Conservation (phyloP, 2,329 filamentous ascomycete genomes). For the Cladosporium phlei region DNA sequence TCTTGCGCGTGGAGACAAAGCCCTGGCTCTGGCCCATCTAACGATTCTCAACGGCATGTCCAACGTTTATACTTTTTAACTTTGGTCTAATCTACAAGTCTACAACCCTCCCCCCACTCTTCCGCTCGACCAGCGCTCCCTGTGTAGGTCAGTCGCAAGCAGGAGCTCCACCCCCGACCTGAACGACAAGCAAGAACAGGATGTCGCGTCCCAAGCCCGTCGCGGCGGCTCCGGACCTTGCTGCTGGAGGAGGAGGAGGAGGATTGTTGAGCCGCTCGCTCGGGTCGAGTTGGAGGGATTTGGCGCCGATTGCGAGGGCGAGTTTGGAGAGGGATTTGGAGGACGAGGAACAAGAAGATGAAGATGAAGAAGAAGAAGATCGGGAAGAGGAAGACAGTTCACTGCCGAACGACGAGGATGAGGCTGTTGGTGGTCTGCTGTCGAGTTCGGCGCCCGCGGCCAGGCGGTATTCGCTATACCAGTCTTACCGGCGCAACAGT, state of each 20-base stretch:
- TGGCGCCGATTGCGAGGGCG: conserved; percentile 17
- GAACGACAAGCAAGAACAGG: no score
- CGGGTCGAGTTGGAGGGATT: conserved; percentile 11
- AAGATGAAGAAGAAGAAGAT: conserved; percentile 7
- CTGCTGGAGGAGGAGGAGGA: not conserved
- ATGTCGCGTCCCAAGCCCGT: conserved; percentile 13
- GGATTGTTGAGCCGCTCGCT: conserved; percentile 8
- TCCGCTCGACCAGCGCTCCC: no score
- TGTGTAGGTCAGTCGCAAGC: no score
- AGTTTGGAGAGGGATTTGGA: conserved; percentile 22
- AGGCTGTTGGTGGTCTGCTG: conserved; percentile 4
- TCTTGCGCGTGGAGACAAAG: no score
- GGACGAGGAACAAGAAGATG: conserved; percentile 18
- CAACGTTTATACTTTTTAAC: no score
- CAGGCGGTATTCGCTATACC: conserved; percentile 45
- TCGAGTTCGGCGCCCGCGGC: conserved; percentile 13
- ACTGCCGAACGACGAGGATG: no score
- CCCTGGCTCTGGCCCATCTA: no score
- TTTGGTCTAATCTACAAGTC: no score
- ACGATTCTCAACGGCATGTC: no score
- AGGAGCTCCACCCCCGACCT: not conserved
- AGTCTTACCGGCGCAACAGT: conserved; percentile 69
- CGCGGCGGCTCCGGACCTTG: not conserved
- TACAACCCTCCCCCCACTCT: no score
- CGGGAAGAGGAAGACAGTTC: no score